Percentiles rank a stretch among this genome's conserved stretches.
Evolutionary conservation across 768 basidiomycete genomes (phyloP).

Genomic region (Tulasnella sp.): DNA sequence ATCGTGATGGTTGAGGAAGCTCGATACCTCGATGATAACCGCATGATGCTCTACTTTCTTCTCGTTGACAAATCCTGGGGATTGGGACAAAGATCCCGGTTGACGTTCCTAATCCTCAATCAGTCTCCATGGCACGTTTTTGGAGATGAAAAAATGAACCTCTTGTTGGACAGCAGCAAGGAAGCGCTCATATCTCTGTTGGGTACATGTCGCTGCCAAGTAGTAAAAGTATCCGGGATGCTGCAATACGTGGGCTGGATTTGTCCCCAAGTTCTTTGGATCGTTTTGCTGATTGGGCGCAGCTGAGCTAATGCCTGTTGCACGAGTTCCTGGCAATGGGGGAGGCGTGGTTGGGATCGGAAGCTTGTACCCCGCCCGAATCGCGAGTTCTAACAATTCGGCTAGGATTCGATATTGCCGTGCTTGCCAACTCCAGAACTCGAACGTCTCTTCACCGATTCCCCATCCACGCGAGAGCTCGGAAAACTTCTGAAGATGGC

Average conservation of each 20-base stretch:
- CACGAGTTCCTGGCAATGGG: neutral
- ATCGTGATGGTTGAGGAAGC: neutral
- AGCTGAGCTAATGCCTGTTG: slow-evolving; percentile 33
- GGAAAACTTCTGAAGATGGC: slow-evolving; percentile 73
- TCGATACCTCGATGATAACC: slow-evolving; percentile 65
- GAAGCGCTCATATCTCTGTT: slow-evolving; percentile 60
- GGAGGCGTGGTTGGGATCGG: slow-evolving; percentile 18
- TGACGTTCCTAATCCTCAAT: slow-evolving; percentile 18
- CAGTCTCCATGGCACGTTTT: neutral
- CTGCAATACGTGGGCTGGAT: slow-evolving; percentile 73
- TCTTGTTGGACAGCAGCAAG: slow-evolving; percentile 45
- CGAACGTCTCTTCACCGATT: slow-evolving; percentile 92
- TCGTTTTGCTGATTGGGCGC: slow-evolving; percentile 29
- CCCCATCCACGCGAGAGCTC: slow-evolving; percentile 88
- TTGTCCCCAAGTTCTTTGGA: slow-evolving; percentile 52
- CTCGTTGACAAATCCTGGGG: slow-evolving; percentile 78
- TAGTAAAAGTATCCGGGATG: slow-evolving; percentile 92
- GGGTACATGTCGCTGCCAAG: slow-evolving; percentile 76
- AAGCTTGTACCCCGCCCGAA: slow-evolving; percentile 20
- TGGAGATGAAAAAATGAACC: slow-evolving; percentile 27
- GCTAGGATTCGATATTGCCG: slow-evolving; percentile 84
- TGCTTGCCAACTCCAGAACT: slow-evolving; percentile 96
- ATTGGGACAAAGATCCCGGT: slow-evolving; percentile 28
- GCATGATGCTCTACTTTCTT: slow-evolving; percentile 83
- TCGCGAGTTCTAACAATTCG: slow-evolving; percentile 73